phyloP scores from a whole-genome alignment of 1,139 yeast species.

The Suhomyces terraborum region DNA sequence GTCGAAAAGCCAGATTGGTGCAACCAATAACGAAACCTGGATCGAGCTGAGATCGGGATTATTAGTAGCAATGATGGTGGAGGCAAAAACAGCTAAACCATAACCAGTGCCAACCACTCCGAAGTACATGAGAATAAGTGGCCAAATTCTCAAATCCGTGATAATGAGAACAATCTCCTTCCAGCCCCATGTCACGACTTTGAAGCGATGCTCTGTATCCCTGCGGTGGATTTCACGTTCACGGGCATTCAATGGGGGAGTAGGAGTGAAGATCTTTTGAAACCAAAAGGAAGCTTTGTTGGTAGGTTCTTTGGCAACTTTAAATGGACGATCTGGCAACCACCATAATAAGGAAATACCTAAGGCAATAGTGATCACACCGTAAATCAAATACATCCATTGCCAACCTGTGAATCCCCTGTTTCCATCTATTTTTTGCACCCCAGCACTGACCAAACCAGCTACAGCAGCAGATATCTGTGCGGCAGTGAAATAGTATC shows the following conservation, averaged over 20 bases:
- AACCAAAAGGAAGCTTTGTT: constrained; percentile 22
- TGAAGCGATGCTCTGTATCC: constrained; percentile 60
- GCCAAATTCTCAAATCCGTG: constrained; percentile 72
- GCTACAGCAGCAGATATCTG: constrained; percentile 86
- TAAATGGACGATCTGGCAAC: constrained; percentile 73
- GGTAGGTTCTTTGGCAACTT: constrained; percentile 18
- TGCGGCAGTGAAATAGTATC: constrained; percentile 89
- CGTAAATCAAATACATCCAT: constrained; percentile 83
- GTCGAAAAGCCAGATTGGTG: constrained; percentile 90
- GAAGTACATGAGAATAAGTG: constrained; percentile 81
- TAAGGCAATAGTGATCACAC: constrained; percentile 65
- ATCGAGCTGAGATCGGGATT: constrained; percentile 67
- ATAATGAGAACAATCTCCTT: constrained; percentile 59
- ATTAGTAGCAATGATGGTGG: constrained; percentile 71
- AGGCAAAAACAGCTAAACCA: constrained; percentile 83
- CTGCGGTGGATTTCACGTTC: constrained; percentile 60
- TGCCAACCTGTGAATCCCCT: constrained; percentile 81
- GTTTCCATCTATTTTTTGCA: constrained; percentile 76
- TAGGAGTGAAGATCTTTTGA: constrained; percentile 35
- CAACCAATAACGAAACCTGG: constrained; percentile 71
- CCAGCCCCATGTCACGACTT: constrained; percentile 57
- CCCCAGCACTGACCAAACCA: constrained; percentile 84
- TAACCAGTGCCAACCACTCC: constrained; percentile 90
- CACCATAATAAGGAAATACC: constrained; percentile 76
- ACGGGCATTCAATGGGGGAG: constrained; percentile 52